These are phyloP conservation scores for Vigna nakashimae DNA, from an alignment of 306 rosid species.

Conservation along the genomic window DNA sequence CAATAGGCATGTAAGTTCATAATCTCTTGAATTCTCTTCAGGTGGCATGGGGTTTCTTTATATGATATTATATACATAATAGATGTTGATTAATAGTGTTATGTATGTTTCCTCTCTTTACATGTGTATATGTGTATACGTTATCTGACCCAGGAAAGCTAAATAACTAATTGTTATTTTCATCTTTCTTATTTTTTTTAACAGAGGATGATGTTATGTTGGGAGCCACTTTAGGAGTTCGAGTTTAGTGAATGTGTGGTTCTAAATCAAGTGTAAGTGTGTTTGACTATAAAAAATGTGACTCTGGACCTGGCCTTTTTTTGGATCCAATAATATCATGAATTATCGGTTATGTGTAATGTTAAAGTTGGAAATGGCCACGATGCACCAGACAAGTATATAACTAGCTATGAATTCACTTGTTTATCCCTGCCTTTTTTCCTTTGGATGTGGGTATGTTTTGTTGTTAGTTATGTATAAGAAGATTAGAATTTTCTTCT, in stretches of 20 bases:
- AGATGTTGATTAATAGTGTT: conserved; percentile 21
- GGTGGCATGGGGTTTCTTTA: neutral
- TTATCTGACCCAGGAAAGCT: conserved; percentile 10
- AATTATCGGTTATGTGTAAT: conserved; percentile 22
- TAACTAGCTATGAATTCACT: conserved; percentile 21
- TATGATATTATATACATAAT: too few species aligned
- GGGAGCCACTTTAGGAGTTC: conserved; percentile 34
- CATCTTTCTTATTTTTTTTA: conserved; percentile 32
- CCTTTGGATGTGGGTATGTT: neutral
- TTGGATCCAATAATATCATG: conserved; percentile 16
- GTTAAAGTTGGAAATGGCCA: conserved; percentile 37
- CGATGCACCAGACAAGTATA: conserved; percentile 19
- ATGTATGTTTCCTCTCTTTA: neutral
- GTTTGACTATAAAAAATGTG: conserved; percentile 27
- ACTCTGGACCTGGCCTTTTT: conserved; percentile 23
- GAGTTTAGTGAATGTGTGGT: conserved; percentile 36
- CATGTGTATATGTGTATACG: neutral
- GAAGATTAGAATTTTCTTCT: neutral
- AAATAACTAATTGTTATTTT: conserved; percentile 28
- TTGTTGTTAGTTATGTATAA: neutral
- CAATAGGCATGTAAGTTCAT: neutral
- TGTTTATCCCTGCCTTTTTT: conserved; percentile 32
- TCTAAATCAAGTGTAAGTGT: conserved; percentile 38
- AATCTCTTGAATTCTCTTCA: conserved; percentile 27
- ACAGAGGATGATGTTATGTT: conserved; percentile 40